Conservation (phyloP, 352 stramenopile genomes). For the Detonula confervacea region DNA sequence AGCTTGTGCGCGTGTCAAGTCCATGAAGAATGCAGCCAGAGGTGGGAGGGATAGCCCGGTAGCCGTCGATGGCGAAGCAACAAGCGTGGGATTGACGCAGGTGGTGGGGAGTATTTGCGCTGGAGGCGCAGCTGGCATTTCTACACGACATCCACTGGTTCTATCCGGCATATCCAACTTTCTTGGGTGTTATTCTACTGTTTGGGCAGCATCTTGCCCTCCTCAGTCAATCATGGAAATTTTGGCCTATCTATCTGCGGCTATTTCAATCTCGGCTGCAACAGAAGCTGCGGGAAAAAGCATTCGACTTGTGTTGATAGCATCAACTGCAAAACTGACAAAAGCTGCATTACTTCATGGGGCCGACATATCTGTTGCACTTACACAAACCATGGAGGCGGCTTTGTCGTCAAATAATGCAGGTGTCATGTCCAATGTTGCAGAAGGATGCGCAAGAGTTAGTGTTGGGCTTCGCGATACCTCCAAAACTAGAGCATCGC, state of each 20-base stretch:
- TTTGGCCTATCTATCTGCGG: constrained; percentile 42
- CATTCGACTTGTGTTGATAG: constrained; percentile 39
- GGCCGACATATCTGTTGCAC: constrained; percentile 11
- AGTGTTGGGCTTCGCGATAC: constrained; percentile 52
- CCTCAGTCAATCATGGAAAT: constrained; percentile 48
- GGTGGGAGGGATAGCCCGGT: constrained; percentile 27
- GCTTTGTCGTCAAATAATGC: constrained; percentile 40
- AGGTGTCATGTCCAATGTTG: constrained; percentile 54
- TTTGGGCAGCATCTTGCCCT: constrained; percentile 47
- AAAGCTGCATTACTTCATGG: no score
- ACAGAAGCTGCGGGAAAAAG: constrained; percentile 40
- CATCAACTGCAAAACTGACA: constrained; percentile 17
- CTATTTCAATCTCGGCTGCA: constrained; percentile 18
- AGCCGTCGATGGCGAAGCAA: constrained; percentile 36
- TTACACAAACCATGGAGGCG: constrained; percentile 52
- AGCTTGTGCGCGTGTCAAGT: constrained; percentile 53
- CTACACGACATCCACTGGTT: constrained; percentile 41
- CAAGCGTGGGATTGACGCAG: constrained; percentile 46
- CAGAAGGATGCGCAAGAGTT: constrained; percentile 61
- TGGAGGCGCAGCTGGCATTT: background rate
- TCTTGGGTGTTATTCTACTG: constrained; percentile 47
- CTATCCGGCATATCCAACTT: constrained; percentile 43
- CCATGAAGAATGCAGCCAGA: constrained; percentile 13
- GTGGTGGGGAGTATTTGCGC: constrained; percentile 39
- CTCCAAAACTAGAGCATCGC: constrained; percentile 13